These are phyloP conservation scores for Trametes pubescens DNA, from an alignment of 1,284 basidiomycete species.

Conservation along the genomic window DNA sequence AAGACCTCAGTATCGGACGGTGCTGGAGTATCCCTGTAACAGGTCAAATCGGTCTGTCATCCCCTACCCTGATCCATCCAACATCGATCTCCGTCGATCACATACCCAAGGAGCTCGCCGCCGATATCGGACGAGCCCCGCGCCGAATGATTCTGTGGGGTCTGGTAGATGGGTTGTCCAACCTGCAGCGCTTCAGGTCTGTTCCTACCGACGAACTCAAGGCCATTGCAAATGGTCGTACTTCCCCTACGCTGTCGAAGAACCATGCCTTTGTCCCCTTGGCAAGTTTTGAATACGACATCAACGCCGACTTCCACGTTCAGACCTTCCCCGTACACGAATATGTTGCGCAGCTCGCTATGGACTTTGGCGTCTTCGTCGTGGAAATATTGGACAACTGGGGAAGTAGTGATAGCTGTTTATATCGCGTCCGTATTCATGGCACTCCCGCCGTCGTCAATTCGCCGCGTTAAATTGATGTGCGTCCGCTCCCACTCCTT, in stretches of 20 bases:
- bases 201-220: not conserved
- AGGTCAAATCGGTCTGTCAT: constrained; percentile 8
- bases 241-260: not conserved
- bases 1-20: not conserved
- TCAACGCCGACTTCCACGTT: not conserved
- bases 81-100: constrained; percentile 13
- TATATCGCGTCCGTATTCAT: constrained; percentile 7
- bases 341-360: not conserved
- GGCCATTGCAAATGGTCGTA: not conserved
- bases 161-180: constrained; percentile 8
- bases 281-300: constrained; percentile 1
- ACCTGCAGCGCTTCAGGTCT: not conserved
- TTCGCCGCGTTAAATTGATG: no score
- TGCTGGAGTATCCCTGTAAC: constrained; percentile 1
- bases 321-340: not conserved
- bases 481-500: no score
- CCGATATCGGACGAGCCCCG: constrained; percentile 6
- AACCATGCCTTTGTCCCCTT: not conserved
- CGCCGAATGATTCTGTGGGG: constrained; percentile 15
- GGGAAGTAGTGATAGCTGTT: not conserved
- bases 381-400: constrained; percentile 8
- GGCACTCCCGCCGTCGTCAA: no score
- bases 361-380: constrained; percentile 10
- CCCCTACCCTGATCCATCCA: constrained; percentile 5
- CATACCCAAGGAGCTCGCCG: constrained; percentile 3